Percentiles rank a stretch among this genome's conserved stretches.
Evolutionary conservation across 768 basidiomycete species (phyloP).

Genomic region (Harrya chromipes): DNA sequence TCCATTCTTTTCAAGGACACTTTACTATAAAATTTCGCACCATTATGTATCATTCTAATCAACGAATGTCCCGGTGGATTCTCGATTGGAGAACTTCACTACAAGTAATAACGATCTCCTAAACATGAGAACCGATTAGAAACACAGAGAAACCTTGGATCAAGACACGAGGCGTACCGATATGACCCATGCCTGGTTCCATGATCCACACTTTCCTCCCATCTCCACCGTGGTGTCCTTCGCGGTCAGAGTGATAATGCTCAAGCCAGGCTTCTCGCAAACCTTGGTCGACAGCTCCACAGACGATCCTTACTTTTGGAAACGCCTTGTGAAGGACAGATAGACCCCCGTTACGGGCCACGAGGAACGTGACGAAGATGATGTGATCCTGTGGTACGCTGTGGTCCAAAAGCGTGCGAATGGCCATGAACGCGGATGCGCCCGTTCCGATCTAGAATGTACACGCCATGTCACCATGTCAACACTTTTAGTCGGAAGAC

Average conservation of each 20-base stretch:
- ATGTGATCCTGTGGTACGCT: constrained; percentile 82
- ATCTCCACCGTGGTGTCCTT: constrained; percentile 38
- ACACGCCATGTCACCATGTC: background rate
- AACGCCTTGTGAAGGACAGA: constrained; percentile 78
- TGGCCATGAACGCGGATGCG: constrained; percentile 92
- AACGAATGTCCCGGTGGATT: constrained; percentile 2
- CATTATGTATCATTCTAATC: constrained; percentile 1
- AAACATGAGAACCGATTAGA: background rate
- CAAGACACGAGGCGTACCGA: constrained; percentile 47
- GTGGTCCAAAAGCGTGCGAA: constrained; percentile 90
- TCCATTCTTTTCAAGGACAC: constrained; percentile 14
- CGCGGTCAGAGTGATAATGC: constrained; percentile 48
- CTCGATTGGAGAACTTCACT: constrained; percentile 11
- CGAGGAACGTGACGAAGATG: constrained; percentile 86
- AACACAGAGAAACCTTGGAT: background rate
- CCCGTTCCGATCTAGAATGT: constrained; percentile 79
- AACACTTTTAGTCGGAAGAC: no score
- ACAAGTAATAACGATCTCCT: constrained; percentile 45
- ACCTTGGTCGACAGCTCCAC: constrained; percentile 76
- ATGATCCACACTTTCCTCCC: constrained; percentile 76
- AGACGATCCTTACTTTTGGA: constrained; percentile 80
- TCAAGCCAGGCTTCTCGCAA: constrained; percentile 75
- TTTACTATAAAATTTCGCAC: constrained; percentile 5
- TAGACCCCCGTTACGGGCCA: constrained; percentile 79
- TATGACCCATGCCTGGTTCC: constrained; percentile 87